These are phyloP conservation scores for Colletotrichum scovillei DNA, from an alignment of 2,329 filamentous ascomycete genomes.

Conservation along the genomic window DNA sequence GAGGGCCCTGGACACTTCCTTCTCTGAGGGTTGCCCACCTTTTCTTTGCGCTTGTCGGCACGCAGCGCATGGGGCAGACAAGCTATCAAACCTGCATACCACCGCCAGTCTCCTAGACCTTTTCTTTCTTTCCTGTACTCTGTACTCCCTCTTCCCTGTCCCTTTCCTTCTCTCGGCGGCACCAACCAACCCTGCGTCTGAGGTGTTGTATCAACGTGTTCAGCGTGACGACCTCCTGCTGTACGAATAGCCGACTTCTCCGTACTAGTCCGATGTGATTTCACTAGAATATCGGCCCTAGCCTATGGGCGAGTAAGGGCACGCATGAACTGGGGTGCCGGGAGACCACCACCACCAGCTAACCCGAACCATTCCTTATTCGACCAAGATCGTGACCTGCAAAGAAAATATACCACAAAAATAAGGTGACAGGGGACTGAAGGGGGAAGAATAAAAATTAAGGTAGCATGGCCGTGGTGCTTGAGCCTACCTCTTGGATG, in stretches of 20 bases:
- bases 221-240: too few species aligned
- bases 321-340: constrained; percentile 12
- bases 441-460: not conserved
- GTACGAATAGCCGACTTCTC: not conserved
- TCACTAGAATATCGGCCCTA: not conserved
- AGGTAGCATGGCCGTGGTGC: constrained; percentile 11
- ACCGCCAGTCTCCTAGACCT: not conserved
- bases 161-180: not conserved
- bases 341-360: not conserved
- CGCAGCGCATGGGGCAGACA: constrained; percentile 8
- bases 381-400: constrained; percentile 26
- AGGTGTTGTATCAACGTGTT: too few species aligned
- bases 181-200: not conserved
- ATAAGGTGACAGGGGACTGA: not conserved
- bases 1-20: constrained; percentile 1
- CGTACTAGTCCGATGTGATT: not conserved
- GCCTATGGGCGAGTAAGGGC: constrained; percentile 12
- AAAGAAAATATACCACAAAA: not conserved
- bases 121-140: not conserved
- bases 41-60: not conserved
- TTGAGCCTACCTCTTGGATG: constrained; percentile 10
- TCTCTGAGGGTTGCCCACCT: not conserved
- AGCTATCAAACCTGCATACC: constrained; percentile 31
- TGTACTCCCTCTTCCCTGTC: not conserved
- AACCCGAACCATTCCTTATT: constrained; percentile 17